Conservation (phyloP, 805 yeast genomes). For the Torulaspora delbrueckii region DNA sequence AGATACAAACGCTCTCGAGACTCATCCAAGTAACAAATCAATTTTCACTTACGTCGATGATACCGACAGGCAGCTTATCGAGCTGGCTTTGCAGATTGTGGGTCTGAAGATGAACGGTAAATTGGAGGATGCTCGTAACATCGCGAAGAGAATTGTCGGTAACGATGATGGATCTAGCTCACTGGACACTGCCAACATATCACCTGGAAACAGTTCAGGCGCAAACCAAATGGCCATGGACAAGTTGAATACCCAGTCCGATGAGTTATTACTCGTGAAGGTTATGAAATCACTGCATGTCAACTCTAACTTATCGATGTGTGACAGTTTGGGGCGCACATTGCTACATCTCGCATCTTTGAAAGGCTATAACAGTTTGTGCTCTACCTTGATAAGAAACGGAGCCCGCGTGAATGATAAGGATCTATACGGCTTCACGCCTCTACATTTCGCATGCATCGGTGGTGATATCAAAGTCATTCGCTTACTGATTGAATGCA, state of each 20-base stretch:
- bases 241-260: constrained; percentile 17
- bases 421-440: constrained; percentile 80
- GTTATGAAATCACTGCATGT: constrained; percentile 65
- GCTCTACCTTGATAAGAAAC: constrained; percentile 55
- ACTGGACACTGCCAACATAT: constrained; percentile 15
- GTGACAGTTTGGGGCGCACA: constrained; percentile 81
- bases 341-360: constrained; percentile 80
- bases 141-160: constrained; percentile 87
- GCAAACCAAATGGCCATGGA: constrained; percentile 8
- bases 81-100: constrained; percentile 91
- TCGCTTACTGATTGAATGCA: constrained; percentile 54
- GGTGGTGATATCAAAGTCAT: constrained; percentile 68
- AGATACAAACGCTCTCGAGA: constrained; percentile 10
- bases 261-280: constrained; percentile 40
- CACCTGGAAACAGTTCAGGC: constrained; percentile 11
- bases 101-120: constrained; percentile 96
- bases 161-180: constrained; percentile 33
- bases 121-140: constrained; percentile 88
- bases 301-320: constrained; percentile 75
- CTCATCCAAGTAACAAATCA: constrained; percentile 31
- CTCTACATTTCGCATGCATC: constrained; percentile 81
- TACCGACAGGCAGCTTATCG: constrained; percentile 90
- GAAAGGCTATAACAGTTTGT: constrained; percentile 62
- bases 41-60: constrained; percentile 91
- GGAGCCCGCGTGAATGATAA: constrained; percentile 65